These are phyloP conservation scores for Rhododendron simsii DNA, from an alignment of 148 eudicot genomes.

Conservation along the genomic window DNA sequence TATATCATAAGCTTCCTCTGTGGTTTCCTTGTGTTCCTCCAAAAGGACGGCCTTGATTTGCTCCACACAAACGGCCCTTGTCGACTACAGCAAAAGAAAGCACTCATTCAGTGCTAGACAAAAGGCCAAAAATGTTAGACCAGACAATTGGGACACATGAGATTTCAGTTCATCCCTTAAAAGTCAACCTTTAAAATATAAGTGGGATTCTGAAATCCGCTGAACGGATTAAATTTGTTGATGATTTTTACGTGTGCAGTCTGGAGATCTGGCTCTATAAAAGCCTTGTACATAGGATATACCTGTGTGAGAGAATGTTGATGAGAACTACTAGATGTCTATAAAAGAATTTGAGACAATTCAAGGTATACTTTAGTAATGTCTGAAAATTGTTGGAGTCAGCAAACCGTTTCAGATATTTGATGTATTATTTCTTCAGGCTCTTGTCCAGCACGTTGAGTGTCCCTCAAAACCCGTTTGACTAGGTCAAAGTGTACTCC, in stretches of 20 bases:
- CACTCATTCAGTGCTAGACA: conserved; percentile 32
- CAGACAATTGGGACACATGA: not conserved
- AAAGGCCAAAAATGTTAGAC: conserved; percentile 19
- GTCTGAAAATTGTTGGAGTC: not conserved
- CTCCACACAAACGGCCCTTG: conserved; percentile 55
- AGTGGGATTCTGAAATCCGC: conserved; percentile 91
- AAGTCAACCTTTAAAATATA: conserved; percentile 77
- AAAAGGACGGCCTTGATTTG: conserved; percentile 71
- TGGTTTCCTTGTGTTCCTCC: conserved; percentile 56
- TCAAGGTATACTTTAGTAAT: not conserved
- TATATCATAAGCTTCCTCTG: conserved; percentile 91
- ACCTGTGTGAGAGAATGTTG: conserved; percentile 44
- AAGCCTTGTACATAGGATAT: conserved; percentile 98
- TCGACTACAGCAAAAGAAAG: conserved; percentile 64
- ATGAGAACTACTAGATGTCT: conserved; percentile 12
- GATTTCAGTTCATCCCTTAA: not conserved
- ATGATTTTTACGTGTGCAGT: conserved; percentile 89
- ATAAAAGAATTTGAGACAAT: not conserved
- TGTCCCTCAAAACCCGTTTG: conserved; percentile 91
- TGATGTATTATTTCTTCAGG: conserved; percentile 99
- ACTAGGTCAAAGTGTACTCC: conserved; percentile 98
- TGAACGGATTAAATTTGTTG: conserved; percentile 89
- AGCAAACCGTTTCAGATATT: conserved; percentile 82
- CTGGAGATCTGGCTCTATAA: conserved; percentile 90
- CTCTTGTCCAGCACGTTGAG: conserved; percentile 97